Percentiles rank a stretch among this genome's conserved stretches.
These are phyloP conservation scores for Neoboletus magnificus DNA, from an alignment of 768 basidiomycete species.

Conservation along the genomic window DNA sequence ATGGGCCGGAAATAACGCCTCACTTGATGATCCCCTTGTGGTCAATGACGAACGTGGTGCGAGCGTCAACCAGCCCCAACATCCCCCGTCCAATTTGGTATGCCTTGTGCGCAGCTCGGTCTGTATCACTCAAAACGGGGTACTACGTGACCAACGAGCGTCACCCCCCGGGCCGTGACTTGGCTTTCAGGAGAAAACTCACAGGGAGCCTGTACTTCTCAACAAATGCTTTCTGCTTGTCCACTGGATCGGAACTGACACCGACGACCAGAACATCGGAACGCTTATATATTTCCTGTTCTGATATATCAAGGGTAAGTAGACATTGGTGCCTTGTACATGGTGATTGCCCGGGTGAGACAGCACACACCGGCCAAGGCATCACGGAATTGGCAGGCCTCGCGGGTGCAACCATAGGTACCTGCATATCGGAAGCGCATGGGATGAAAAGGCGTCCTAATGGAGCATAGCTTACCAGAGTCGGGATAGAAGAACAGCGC, in stretches of 20 bases:
- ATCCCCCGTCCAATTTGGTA: conserved; percentile 67
- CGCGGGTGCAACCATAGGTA: conserved; percentile 74
- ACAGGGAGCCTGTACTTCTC: conserved; percentile 67
- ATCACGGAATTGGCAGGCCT: conserved; percentile 82
- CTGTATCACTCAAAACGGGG: conserved; percentile 71
- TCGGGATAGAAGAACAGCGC: conserved; percentile 80
- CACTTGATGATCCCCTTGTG: conserved; percentile 64
- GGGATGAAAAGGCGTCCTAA: neutral
- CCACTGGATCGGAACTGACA: conserved; percentile 67
- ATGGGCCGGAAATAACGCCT: conserved; percentile 9
- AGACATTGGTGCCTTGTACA: neutral
- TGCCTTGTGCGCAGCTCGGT: conserved; percentile 57
- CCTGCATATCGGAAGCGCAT: conserved; percentile 37
- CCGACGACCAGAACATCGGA: conserved; percentile 68
- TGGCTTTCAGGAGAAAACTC: conserved; percentile 8
- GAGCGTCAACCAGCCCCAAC: conserved; percentile 59
- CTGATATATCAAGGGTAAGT: conserved; percentile 31
- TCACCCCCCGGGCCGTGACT: neutral
- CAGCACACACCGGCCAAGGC: conserved; percentile 56
- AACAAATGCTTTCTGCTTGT: conserved; percentile 71
- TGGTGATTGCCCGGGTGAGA: neutral
- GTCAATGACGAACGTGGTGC: conserved; percentile 78
- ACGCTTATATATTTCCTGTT: conserved; percentile 61
- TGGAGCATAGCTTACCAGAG: conserved; percentile 45
- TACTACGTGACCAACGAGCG: conserved; percentile 42